A percentile compares a stretch with the other conserved stretches of the same genome.
Conservation (phyloP, 1,284 basidiomycete species). For the Pyrrhoderma noxium region DNA sequence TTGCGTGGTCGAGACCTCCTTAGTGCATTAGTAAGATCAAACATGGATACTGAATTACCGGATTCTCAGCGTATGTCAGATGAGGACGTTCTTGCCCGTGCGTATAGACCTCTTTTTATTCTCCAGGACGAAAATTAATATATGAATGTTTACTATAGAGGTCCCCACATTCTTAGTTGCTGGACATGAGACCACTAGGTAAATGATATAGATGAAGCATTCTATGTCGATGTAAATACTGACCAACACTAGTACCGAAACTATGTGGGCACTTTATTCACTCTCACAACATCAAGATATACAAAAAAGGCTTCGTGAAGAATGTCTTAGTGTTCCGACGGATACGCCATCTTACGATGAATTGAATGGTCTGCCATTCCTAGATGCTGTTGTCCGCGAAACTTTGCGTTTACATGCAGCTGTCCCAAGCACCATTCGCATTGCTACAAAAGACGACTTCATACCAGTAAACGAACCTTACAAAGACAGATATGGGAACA, state of each 20-base stretch:
- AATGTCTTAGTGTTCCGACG: constrained; percentile 40
- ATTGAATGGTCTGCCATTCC: constrained; percentile 27
- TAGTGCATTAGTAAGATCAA: constrained; percentile 52
- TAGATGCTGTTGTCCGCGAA: constrained; percentile 30
- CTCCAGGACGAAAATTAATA: not conserved
- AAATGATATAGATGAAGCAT: constrained; percentile 1
- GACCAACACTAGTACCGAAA: constrained; percentile 22
- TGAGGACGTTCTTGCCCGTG: constrained; percentile 68
- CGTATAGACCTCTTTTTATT: constrained; percentile 28
- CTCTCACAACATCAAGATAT: constrained; percentile 47
- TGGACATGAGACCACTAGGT: constrained; percentile 75
- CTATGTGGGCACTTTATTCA: constrained; percentile 57
- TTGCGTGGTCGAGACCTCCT: constrained; percentile 39
- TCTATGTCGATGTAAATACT: not conserved
- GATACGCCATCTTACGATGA: constrained; percentile 26
- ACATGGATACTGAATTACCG: constrained; percentile 51
- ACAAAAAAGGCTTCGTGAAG: constrained; percentile 64
- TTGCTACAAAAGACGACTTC: constrained; percentile 22
- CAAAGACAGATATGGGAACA: constrained; percentile 20
- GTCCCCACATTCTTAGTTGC: constrained; percentile 55
- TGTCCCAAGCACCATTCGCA: constrained; percentile 20
- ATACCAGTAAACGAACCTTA: constrained; percentile 24
- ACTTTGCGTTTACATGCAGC: constrained; percentile 22
- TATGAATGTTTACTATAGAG: constrained; percentile 30
- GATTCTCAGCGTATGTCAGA: constrained; percentile 59